Percentiles rank a stretch among this genome's conserved stretches.
These are phyloP conservation scores for Kodamaea kaohsiungensis DNA, from an alignment of 805 yeast genomes.

Conservation along the genomic window DNA sequence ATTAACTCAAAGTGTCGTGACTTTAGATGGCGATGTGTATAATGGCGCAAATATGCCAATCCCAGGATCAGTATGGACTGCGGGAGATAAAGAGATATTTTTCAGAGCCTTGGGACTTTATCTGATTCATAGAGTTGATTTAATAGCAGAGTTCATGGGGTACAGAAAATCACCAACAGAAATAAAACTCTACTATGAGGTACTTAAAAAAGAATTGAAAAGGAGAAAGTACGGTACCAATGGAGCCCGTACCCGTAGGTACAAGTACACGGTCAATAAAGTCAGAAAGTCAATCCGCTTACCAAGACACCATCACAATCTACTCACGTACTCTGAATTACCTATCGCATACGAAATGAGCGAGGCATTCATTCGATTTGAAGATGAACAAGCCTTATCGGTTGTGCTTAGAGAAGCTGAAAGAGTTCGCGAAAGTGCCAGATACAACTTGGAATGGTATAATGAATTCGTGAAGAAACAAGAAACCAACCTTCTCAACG, in stretches of 20 bases:
- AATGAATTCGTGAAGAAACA: not conserved
- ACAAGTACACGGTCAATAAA: slow-evolving; percentile 11
- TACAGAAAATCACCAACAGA: slow-evolving; percentile 42
- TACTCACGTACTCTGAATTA: slow-evolving; percentile 43
- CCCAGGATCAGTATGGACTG: slow-evolving; percentile 48
- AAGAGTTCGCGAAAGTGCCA: slow-evolving; percentile 14
- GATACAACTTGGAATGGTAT: too few relatives aligned
- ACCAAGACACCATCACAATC: slow-evolving; percentile 12
- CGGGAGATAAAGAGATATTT: slow-evolving; percentile 51
- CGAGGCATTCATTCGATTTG: slow-evolving; percentile 41
- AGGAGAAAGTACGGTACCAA: slow-evolving; percentile 1
- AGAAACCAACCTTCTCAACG: not conserved
- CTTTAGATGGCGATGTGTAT: slow-evolving; percentile 16
- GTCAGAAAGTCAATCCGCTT: slow-evolving; percentile 9
- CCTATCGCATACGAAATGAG: slow-evolving; percentile 58
- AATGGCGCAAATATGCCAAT: slow-evolving; percentile 5
- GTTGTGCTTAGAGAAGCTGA: slow-evolving; percentile 8
- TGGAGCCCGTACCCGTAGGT: not conserved
- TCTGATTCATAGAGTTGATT: slow-evolving; percentile 48
- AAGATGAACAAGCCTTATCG: slow-evolving; percentile 37
- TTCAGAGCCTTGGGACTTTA: slow-evolving; percentile 50
- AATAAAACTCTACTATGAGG: slow-evolving; percentile 45
- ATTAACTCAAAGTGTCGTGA: slow-evolving; percentile 14
- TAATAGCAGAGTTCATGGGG: slow-evolving; percentile 38
- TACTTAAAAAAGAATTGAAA: slow-evolving; percentile 31